Base-by-base conservation (phyloP, 495 filamentous ascomycete species). In the Melanomma pulvis-pyrius region DNA sequence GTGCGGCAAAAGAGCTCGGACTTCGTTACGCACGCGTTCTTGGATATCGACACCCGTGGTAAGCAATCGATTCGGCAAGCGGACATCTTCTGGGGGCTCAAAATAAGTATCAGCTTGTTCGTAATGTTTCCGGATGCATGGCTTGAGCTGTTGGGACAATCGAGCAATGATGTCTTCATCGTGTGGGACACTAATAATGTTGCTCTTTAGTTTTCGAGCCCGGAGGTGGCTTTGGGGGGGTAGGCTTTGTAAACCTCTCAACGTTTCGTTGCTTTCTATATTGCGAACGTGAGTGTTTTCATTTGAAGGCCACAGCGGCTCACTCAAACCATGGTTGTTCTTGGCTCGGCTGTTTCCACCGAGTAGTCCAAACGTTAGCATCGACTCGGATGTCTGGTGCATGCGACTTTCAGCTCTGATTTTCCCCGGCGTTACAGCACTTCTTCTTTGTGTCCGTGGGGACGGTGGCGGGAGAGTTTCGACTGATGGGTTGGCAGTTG, bases 361-460 rank as follows among this genome's bases (percentile, higher is more conserved):
- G 21, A 67, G 48, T 6, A 63, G 59, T 41, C 69, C 65, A 59
- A 71, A 68, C 13, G 56, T 29, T 46, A 57, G 60, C 6, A 61
- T 13, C 1, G 24, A 44, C 8, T n/a, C 19, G 12, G 39, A 46
- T 9, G 64, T 41, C 12, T 55, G 50, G 11, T 28, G 57, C 12
- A 19, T 36, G 29, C 65, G 65, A 50, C 61, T 64, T 41, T 74
- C 61, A 19, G 69, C 64, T 54, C 70, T 72, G 30, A 79, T 58
- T 56, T 78, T 79, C 8, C 77, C 77, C 19, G 77, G 77, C 0
- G 75, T 77, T 2, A 70, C 73, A 8, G 75, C 75, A 41, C 59
- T 68, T 61, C 72, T 74, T 19, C 61, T 66, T 24, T 22, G 51
- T 22, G 57, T 53, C n/a, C 34, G 56, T 52, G 54, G 64, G n/a